Conservation (phyloP, 352 stramenopile genomes). For the Globisporangium apiculatum region DNA sequence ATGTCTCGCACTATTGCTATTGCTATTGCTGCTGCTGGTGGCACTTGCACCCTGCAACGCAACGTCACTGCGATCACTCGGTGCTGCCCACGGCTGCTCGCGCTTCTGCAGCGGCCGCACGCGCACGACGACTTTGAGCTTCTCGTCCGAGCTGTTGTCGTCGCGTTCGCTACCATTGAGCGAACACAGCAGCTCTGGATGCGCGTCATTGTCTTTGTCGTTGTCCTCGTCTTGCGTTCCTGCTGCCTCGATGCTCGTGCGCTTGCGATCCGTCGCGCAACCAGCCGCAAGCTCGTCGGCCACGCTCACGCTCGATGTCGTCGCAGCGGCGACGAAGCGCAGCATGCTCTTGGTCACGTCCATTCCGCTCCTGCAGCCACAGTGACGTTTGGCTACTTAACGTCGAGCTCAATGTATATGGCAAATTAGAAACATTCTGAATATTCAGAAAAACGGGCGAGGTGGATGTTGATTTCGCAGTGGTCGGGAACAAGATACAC, state of each 20-base stretch:
- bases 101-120: constrained; percentile 43
- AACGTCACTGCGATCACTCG: not conserved
- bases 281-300: no score
- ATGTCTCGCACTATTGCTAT: not conserved
- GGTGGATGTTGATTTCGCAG: not conserved
- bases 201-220: not conserved
- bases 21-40: not conserved
- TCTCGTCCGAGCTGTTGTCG: constrained; percentile 17
- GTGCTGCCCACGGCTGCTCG: constrained; percentile 31
- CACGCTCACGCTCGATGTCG: no score
- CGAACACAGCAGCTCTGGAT: not conserved
- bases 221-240: not conserved
- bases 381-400: no score
- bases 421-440: not conserved
- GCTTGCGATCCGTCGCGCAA: no score
- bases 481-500: not conserved
- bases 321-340: no score
- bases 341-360: no score
- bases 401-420: not conserved
- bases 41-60: not conserved
- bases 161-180: not conserved
- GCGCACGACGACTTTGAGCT: constrained; percentile 57
- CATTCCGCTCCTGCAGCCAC: no score
- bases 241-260: no score
- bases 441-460: not conserved